Base-by-base conservation (phyloP, 2,329 filamentous ascomycete genomes). In the Aspergillus sp. region DNA sequence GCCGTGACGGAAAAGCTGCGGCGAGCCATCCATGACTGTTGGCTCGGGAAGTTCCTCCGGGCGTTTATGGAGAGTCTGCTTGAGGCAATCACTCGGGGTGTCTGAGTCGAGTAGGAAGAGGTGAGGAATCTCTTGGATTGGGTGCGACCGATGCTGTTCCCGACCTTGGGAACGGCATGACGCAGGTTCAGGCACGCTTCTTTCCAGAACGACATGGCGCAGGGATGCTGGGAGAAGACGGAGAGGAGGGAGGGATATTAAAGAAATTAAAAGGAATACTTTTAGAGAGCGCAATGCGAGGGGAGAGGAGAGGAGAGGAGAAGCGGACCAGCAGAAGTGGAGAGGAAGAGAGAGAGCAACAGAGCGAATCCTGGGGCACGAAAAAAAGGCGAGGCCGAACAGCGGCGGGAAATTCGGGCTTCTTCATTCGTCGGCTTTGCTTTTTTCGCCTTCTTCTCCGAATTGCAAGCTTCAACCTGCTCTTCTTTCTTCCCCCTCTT, bases 1-100 rank as follows among this genome's bases (percentile, higher is more conserved):
- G 85, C 72, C 4, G 89, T 88, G 10, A 84, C 85, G 45, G 89
- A 90, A 75, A 97, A 95, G 57, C 74, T 76, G 71, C 88, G 72
- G 51, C 71, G 70, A 57, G 65, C 64, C 58, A 67, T 67, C 58
- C 65, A 68, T 38, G 63, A 56, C 45, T 50, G 53, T 17, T 60
- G 55, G 41, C 60, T 12, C 15, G 62, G 50, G 13, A 60, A 36
- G 28, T 56, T 62, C 51, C 61, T 67, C 17, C 57, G 61, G 49
- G 50, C 23, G 10, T 62, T 57, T 53, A 62, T 45, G 15, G 62
- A 39, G 30, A 59, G 55, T 49, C 55, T 61, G 55, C 55, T 59
- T 17, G 66, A 61, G 48, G 62, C 54, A 48, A 61, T 58, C 21
- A 64, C 54, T 54, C 61, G 61, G 57, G 65, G 61, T 17, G 52